Conservation (phyloP, 2,329 filamentous ascomycete genomes). For the Diaporthe eres region DNA sequence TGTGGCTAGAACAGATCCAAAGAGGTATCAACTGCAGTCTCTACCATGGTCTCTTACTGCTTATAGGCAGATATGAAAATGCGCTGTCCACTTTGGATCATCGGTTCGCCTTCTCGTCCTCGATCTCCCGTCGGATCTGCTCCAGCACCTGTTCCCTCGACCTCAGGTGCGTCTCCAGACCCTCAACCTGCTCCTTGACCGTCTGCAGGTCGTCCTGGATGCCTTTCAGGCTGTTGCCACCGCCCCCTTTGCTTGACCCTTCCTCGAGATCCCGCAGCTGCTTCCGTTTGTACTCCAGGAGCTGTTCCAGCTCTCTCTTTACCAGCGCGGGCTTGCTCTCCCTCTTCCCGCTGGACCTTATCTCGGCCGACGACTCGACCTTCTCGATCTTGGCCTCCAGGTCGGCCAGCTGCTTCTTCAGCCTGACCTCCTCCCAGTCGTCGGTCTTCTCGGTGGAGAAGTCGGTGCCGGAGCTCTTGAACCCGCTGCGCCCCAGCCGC, state of each 20-base stretch:
- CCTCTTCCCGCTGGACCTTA: slow-evolving; percentile 73
- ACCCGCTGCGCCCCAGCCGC: slow-evolving; percentile 85
- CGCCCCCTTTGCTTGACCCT: slow-evolving; percentile 77
- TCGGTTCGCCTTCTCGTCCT: slow-evolving; percentile 81
- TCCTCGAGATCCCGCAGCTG: slow-evolving; percentile 82
- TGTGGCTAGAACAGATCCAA: neutral
- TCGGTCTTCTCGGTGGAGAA: slow-evolving; percentile 88
- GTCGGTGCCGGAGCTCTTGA: slow-evolving; percentile 89
- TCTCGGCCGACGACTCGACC: slow-evolving; percentile 81
- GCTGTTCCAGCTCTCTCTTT: slow-evolving; percentile 92
- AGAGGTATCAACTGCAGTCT: slow-evolving; percentile 19
- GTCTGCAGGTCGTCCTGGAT: slow-evolving; percentile 89
- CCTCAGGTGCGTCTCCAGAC: slow-evolving; percentile 85
- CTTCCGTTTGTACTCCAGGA: slow-evolving; percentile 94
- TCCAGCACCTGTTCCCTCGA: slow-evolving; percentile 82
- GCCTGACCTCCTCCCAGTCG: slow-evolving; percentile 96
- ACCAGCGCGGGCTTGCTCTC: slow-evolving; percentile 90
- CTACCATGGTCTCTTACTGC: slow-evolving; percentile 16
- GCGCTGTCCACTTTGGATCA: slow-evolving; percentile 44
- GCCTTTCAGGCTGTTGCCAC: slow-evolving; percentile 80
- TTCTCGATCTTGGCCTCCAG: slow-evolving; percentile 89
- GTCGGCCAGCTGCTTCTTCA: slow-evolving; percentile 93
- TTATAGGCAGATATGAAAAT: neutral
- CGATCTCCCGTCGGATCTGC: slow-evolving; percentile 84
- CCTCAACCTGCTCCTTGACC: slow-evolving; percentile 95